Percentiles rank a stretch among this genome's conserved stretches.
Conservation (phyloP, 805 yeast species). For the Pichia scutulata region DNA sequence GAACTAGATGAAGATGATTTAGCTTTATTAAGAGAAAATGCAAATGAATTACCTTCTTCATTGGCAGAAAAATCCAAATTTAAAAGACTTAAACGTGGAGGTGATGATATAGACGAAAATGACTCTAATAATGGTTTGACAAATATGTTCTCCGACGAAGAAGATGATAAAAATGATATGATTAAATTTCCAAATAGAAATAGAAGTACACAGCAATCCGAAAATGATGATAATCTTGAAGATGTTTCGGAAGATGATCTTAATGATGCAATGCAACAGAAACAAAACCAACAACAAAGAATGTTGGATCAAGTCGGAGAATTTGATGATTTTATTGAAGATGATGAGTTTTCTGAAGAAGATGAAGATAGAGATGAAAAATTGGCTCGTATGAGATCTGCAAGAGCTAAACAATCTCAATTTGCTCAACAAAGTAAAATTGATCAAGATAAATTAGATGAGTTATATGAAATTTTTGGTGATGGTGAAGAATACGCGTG, state of each 20-base stretch:
- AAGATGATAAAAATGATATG: conserved; percentile 21
- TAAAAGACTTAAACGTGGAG: conserved; percentile 80
- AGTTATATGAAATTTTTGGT: conserved; percentile 91
- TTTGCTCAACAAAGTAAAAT: conserved; percentile 37
- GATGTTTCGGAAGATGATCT: conserved; percentile 27
- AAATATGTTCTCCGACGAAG: conserved; percentile 67
- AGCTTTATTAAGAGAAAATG: conserved; percentile 82
- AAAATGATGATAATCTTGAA: conserved; percentile 28
- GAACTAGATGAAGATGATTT: conserved; percentile 92
- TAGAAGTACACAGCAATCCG: conserved; percentile 23
- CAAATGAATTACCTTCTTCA: conserved; percentile 56
- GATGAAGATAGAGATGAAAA: conserved; percentile 54
- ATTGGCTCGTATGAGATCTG: conserved; percentile 30
- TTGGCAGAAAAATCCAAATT: conserved; percentile 40
- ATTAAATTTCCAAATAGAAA: conserved; percentile 12
- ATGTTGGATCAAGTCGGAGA: conserved; percentile 35
- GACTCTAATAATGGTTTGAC: conserved; percentile 37
- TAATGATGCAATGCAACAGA: conserved; percentile 23
- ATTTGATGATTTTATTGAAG: conserved; percentile 94
- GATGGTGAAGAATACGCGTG: conserved; percentile 96
- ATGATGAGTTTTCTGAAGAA: conserved; percentile 91
- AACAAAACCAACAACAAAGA: conserved; percentile 13
- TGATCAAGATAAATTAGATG: conserved; percentile 87
- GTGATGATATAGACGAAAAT: conserved; percentile 30
- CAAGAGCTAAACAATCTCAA: conserved; percentile 25